Conservation (phyloP, 2,329 filamentous ascomycete species). For the Monilinia vaccinii-corymbosi region DNA sequence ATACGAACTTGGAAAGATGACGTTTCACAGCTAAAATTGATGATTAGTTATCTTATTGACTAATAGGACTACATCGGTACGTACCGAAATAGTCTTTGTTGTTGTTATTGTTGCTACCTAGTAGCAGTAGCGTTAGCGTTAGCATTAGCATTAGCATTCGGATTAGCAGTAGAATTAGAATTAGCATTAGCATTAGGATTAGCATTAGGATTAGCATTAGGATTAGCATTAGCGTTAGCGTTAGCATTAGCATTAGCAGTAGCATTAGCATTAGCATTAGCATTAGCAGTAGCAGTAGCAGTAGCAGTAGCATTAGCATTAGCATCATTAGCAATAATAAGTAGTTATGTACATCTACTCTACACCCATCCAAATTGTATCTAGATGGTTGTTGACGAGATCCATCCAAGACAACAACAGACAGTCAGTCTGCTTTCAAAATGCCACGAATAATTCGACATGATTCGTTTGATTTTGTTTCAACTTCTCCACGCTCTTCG, state of each 20-base stretch:
- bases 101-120: not conserved
- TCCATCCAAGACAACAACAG: not conserved
- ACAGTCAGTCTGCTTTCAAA: not conserved
- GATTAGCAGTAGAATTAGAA: too few species aligned
- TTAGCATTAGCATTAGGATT: too few species aligned
- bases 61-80: not conserved
- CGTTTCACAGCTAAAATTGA: not conserved
- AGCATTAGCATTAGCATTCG: too few species aligned
- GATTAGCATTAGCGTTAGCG: too few species aligned
- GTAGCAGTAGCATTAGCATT: too few species aligned
- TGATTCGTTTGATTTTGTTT: slow-evolving; percentile 4
- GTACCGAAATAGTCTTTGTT: not conserved
- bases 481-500: slow-evolving; percentile 8
- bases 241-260: too few species aligned
- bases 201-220: too few species aligned
- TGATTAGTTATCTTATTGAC: not conserved
- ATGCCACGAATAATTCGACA: not conserved
- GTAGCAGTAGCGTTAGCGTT: not conserved
- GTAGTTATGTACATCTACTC: not conserved
- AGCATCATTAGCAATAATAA: too few species aligned
- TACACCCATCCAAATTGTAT: not conserved
- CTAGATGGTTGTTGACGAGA: not conserved
- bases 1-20: not conserved
- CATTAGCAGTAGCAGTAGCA: too few species aligned
- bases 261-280: too few species aligned